Percentiles rank a stretch among this genome's conserved stretches.
Evolutionary conservation across 169 alveolate species (phyloP).

Genomic region (Plasmodium gaboni): DNA sequence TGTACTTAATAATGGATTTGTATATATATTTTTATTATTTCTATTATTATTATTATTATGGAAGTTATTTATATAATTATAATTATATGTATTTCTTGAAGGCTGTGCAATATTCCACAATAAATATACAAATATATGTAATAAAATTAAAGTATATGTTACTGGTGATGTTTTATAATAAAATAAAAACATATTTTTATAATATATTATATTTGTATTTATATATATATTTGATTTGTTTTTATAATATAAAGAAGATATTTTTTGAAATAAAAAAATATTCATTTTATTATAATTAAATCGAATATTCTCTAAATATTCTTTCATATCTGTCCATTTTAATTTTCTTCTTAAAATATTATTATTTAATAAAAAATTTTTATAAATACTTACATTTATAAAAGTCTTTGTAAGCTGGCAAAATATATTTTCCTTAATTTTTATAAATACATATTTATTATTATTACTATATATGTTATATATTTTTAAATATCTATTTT

Average conservation of each 20-base stretch:
- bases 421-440: no score
- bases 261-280: background rate
- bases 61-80: no score
- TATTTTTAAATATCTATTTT: no score
- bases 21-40: background rate
- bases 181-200: slow-evolving; percentile 2
- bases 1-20: background rate
- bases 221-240: background rate
- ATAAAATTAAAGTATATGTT: slow-evolving; percentile 25
- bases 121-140: slow-evolving; percentile 35
- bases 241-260: background rate
- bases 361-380: no score
- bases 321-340: background rate
- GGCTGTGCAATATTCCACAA: slow-evolving; percentile 53
- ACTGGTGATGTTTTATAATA: slow-evolving; percentile 36
- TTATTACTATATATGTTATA: no score
- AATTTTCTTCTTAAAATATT: no score
- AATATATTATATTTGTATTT: slow-evolving; percentile 9
- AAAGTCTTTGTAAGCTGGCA: no score
- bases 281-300: no score
- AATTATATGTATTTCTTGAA: background rate
- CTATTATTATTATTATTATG: background rate
- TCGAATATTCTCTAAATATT: background rate
- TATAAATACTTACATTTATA: no score
- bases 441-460: no score